Evolutionary conservation across 2,329 filamentous ascomycete genomes (phyloP).

Genomic region (Aureobasidium sp.): DNA sequence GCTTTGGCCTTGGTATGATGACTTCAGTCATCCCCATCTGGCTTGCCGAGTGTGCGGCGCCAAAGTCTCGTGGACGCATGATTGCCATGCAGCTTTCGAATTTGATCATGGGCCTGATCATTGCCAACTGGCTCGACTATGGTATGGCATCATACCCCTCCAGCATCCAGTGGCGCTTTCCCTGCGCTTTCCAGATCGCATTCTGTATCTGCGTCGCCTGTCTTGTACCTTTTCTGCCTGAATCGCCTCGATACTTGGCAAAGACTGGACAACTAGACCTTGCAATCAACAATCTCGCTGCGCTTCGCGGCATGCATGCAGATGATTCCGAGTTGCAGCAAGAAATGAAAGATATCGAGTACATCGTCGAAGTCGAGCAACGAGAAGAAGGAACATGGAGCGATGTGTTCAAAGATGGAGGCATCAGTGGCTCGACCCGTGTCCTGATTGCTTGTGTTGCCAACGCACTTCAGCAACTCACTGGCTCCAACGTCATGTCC

Average conservation of each 20-base stretch:
- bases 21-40: constrained; percentile 47
- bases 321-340: constrained; percentile 28
- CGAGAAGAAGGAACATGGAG: constrained; percentile 34
- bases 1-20: constrained; percentile 44
- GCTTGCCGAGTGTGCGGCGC: constrained; percentile 46
- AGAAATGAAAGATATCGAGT: constrained; percentile 46
- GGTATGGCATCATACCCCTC: constrained; percentile 48
- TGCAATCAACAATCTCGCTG: constrained; percentile 41
- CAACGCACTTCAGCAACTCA: constrained; percentile 19
- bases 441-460: not conserved
- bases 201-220: constrained; percentile 44
- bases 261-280: constrained; percentile 39
- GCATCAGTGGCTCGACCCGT: constrained; percentile 29
- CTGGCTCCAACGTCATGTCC: constrained; percentile 26
- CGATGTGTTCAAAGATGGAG: constrained; percentile 29
- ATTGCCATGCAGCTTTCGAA: constrained; percentile 46
- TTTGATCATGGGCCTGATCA: constrained; percentile 44
- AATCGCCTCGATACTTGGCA: constrained; percentile 38
- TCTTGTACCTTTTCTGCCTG: constrained; percentile 41
- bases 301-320: constrained; percentile 40
- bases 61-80: constrained; percentile 44
- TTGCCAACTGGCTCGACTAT: constrained; percentile 34
- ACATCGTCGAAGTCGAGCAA: constrained; percentile 18
- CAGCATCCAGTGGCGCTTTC: constrained; percentile 44
- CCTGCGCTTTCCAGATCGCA: constrained; percentile 47